These are phyloP conservation scores for Fermentozyma sake DNA, from an alignment of 1,139 yeast genomes.

Conservation along the genomic window DNA sequence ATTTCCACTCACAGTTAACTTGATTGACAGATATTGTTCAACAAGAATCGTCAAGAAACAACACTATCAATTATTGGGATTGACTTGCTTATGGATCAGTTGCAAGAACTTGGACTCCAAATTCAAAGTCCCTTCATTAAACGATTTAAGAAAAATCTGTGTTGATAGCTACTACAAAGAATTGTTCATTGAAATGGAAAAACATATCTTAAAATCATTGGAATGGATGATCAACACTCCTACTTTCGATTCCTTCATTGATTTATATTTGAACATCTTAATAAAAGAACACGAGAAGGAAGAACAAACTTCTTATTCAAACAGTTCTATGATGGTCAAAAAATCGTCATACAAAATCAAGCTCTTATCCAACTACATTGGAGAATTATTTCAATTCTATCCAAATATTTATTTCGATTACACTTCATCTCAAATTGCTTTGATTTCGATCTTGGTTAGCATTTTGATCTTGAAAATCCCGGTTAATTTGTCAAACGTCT, in stretches of 20 bases:
- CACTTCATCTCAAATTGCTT: slow-evolving; percentile 52
- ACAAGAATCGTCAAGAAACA: slow-evolving; percentile 47
- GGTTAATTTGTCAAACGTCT: slow-evolving; percentile 18
- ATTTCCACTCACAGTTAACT: slow-evolving; percentile 50
- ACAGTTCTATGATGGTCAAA: slow-evolving; percentile 19
- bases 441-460: slow-evolving; percentile 22
- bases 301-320: no score
- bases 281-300: no score
- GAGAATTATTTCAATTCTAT: slow-evolving; percentile 64
- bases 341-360: slow-evolving; percentile 42
- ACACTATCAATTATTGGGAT: slow-evolving; percentile 64
- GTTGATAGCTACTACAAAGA: slow-evolving; percentile 58
- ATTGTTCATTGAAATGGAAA: slow-evolving; percentile 64
- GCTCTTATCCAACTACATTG: slow-evolving; percentile 53
- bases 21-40: slow-evolving; percentile 51
- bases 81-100: slow-evolving; percentile 70
- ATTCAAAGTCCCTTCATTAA: slow-evolving; percentile 56
- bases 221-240: slow-evolving; percentile 55
- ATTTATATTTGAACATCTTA: slow-evolving; percentile 39
- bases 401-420: slow-evolving; percentile 54
- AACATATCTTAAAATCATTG: slow-evolving; percentile 55
- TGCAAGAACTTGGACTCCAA: slow-evolving; percentile 70
- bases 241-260: slow-evolving; percentile 60
- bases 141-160: slow-evolving; percentile 55
- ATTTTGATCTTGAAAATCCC: slow-evolving; percentile 21